phyloP scores from a whole-genome alignment of 768 basidiomycete species.

The Megacollybia marginata region DNA sequence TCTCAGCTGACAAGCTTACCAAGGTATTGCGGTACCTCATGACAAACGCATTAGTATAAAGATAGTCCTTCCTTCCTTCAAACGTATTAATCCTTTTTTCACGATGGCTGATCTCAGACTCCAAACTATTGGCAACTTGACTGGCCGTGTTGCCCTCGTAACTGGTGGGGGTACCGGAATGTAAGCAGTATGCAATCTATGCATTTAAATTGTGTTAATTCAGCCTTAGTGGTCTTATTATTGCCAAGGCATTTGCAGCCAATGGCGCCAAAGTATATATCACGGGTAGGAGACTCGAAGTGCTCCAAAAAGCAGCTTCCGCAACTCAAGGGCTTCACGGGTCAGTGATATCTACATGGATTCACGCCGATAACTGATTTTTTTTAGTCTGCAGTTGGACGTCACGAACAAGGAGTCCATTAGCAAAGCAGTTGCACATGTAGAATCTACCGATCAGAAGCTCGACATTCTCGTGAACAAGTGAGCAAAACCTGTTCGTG shows the following conservation, averaged over 20 bases:
- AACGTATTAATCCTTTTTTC: too few relatives aligned
- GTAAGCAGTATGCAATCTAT: too few relatives aligned
- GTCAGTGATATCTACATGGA: neutral
- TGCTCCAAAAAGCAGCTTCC: conserved; percentile 3
- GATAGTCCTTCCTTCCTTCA: too few relatives aligned
- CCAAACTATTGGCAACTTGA: too few relatives aligned
- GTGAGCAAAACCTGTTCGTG: conserved; percentile 5
- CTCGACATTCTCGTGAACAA: conserved; percentile 24
- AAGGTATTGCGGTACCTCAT: too few relatives aligned
- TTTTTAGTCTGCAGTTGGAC: conserved; percentile 7
- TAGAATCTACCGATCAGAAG: conserved; percentile 14
- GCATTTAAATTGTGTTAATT: too few relatives aligned
- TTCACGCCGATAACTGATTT: neutral
- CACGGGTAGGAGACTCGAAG: conserved; percentile 10
- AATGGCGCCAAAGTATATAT: conserved; percentile 15
- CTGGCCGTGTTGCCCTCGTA: too few relatives aligned
- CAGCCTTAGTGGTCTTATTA: conserved; percentile 7
- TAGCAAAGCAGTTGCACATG: conserved; percentile 11
- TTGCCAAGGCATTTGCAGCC: conserved; percentile 9
- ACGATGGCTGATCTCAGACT: too few relatives aligned
- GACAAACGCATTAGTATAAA: too few relatives aligned
- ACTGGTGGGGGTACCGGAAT: too few relatives aligned
- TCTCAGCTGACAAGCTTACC: too few relatives aligned
- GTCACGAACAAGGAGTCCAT: conserved; percentile 20
- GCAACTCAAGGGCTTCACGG: too few relatives aligned